Percentiles rank a stretch among this genome's conserved stretches.
Evolutionary conservation across 257 asterid species (phyloP).

Genomic region (Penstemon newberryi): DNA sequence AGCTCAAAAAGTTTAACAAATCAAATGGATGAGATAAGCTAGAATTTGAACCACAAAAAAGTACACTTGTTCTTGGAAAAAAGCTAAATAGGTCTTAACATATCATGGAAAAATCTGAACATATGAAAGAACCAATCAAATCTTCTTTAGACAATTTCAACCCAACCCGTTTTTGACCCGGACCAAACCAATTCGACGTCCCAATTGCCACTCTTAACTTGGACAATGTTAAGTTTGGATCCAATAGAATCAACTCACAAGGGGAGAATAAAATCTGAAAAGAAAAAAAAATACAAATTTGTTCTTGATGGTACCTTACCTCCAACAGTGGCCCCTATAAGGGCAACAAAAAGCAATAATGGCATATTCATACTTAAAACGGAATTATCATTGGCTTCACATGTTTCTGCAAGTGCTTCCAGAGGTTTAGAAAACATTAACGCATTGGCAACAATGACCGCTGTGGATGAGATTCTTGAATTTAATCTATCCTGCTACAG

Average conservation of each 20-base stretch:
- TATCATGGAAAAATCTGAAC: not conserved
- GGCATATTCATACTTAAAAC: slow-evolving; percentile 81
- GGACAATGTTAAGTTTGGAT: not conserved
- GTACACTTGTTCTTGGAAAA: not conserved
- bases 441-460: slow-evolving; percentile 51
- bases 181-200: not conserved
- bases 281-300: not conserved
- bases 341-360: slow-evolving; percentile 77
- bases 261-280: not conserved
- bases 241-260: slow-evolving; percentile 11
- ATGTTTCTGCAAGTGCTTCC: slow-evolving; percentile 85
- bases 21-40: slow-evolving; percentile 5
- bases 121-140: not conserved
- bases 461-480: slow-evolving; percentile 37
- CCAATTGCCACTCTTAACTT: not conserved
- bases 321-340: slow-evolving; percentile 95
- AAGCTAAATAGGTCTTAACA: not conserved
- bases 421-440: slow-evolving; percentile 62
- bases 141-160: not conserved
- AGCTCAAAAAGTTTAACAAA: not conserved
- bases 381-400: slow-evolving; percentile 59
- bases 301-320: slow-evolving; percentile 43
- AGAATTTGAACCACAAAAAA: not conserved
- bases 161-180: no score
- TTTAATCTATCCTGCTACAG: slow-evolving; percentile 47